phyloP scores from a whole-genome alignment of 345 rosid species.

The Populus davidiana region DNA sequence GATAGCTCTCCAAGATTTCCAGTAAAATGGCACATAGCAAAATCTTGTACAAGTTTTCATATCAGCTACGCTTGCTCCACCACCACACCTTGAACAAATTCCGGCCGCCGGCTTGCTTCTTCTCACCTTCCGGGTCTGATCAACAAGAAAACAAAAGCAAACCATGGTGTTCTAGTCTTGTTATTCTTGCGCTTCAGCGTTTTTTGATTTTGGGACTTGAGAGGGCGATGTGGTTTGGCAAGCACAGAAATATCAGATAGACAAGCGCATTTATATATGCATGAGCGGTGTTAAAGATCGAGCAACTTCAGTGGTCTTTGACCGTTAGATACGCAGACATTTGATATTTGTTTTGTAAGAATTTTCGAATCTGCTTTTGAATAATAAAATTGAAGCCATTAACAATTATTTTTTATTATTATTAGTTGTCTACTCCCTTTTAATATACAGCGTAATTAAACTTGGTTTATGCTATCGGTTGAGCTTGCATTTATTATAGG shows the following conservation, averaged over 20 bases:
- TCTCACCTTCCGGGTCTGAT: slow-evolving; percentile 68
- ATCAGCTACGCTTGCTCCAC: slow-evolving; percentile 94
- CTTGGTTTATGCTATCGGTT: no score
- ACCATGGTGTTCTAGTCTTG: slow-evolving; percentile 41
- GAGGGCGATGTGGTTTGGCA: background rate
- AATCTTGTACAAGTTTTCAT: slow-evolving; percentile 83
- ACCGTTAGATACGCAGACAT: background rate
- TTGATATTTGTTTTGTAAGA: background rate
- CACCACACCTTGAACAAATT: slow-evolving; percentile 82
- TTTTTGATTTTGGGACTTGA: background rate
- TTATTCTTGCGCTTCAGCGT: background rate
- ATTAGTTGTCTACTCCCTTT: no score
- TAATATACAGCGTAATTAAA: no score
- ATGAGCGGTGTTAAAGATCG: slow-evolving; percentile 1
- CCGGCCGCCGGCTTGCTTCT: slow-evolving; percentile 92
- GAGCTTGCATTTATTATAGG: no score
- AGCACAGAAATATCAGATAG: no score
- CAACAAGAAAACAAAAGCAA: slow-evolving; percentile 77
- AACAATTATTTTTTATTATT: no score
- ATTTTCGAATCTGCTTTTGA: background rate
- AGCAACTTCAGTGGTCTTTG: background rate
- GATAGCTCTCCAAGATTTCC: slow-evolving; percentile 84
- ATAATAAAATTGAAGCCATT: no score
- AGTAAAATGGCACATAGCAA: slow-evolving; percentile 75
- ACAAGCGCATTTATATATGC: background rate